Evolutionary conservation across 441 rosid species (phyloP).

Genomic region (Pelargonium citronellum): DNA sequence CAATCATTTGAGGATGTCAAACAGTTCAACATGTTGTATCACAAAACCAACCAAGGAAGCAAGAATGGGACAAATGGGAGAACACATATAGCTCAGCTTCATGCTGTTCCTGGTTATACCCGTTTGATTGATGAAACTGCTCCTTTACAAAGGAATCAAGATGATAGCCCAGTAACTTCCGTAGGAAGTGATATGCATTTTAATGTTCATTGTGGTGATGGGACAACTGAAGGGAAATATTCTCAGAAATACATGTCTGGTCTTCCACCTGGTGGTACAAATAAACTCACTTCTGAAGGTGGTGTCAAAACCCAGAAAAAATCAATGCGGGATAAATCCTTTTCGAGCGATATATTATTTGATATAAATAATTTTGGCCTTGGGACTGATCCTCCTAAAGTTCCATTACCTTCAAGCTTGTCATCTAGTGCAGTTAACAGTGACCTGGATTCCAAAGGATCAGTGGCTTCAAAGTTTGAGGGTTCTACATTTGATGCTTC

Average conservation of each 20-base stretch:
- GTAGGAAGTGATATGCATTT: slow-evolving; percentile 22
- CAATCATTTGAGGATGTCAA: slow-evolving; percentile 31
- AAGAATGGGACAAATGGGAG: slow-evolving; percentile 37
- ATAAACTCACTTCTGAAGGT: slow-evolving; percentile 20
- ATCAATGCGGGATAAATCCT: slow-evolving; percentile 28
- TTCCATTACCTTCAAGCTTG: slow-evolving; percentile 21
- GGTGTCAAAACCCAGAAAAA: slow-evolving; percentile 25
- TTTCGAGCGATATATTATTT: slow-evolving; percentile 36
- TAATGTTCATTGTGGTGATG: slow-evolving; percentile 23
- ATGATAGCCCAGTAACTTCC: slow-evolving; percentile 24
- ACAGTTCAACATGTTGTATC: slow-evolving; percentile 41
- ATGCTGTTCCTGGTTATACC: slow-evolving; percentile 44
- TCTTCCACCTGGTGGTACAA: slow-evolving; percentile 26
- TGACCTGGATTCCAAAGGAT: slow-evolving; percentile 18
- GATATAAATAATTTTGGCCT: slow-evolving; percentile 35
- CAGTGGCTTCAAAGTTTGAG: slow-evolving; percentile 26
- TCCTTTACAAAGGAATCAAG: slow-evolving; percentile 23
- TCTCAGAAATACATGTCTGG: slow-evolving; percentile 28
- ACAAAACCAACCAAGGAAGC: slow-evolving; percentile 33
- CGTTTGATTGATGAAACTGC: slow-evolving; percentile 37
- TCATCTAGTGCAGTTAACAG: slow-evolving; percentile 16
- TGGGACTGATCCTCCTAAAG: slow-evolving; percentile 23
- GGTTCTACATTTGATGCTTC: slow-evolving; percentile 31
- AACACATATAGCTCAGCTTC: slow-evolving; percentile 40
- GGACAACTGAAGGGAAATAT: slow-evolving; percentile 24